These are phyloP conservation scores for Fusarium sp. DNA, from an alignment of 2,329 filamentous ascomycete genomes.

Conservation along the genomic window DNA sequence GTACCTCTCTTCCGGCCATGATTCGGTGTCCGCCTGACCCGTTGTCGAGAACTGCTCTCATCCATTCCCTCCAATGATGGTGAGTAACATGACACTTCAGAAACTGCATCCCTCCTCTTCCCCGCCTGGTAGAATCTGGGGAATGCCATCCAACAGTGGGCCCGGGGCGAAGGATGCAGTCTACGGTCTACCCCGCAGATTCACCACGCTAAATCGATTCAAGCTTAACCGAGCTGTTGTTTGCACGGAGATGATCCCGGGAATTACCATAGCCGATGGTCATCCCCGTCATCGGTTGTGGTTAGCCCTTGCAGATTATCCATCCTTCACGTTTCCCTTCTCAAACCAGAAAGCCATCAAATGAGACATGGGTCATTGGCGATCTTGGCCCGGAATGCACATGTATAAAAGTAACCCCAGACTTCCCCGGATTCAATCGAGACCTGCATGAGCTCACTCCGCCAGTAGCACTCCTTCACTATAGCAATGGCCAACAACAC, in stretches of 20 bases:
- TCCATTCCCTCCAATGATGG: not conserved
- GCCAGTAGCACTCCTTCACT: not conserved
- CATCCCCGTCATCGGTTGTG: not conserved
- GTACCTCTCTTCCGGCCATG: not conserved
- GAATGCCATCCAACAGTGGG: not conserved
- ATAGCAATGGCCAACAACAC: not conserved
- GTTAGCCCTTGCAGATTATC: not conserved
- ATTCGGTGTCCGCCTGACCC: rapidly evolving
- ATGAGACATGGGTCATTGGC: not conserved
- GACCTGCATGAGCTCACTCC: not conserved
- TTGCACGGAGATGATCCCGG: not conserved
- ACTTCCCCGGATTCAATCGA: not conserved
- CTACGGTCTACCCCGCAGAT: constrained; percentile 1
- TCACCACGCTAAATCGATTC: not conserved
- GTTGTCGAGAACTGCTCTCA: rapidly evolving
- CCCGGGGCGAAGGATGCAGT: not conserved
- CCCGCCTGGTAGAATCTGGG: not conserved
- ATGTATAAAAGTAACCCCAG: not conserved
- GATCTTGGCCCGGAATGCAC: not conserved
- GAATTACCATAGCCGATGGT: not conserved
- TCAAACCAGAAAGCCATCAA: not conserved
- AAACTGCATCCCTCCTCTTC: not conserved
- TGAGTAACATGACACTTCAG: rapidly evolving
- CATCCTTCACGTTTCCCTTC: not conserved
- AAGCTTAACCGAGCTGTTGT: too few relatives aligned